Base-by-base conservation (phyloP, 805 yeast species). In the Yamadazyma akitaensis region DNA sequence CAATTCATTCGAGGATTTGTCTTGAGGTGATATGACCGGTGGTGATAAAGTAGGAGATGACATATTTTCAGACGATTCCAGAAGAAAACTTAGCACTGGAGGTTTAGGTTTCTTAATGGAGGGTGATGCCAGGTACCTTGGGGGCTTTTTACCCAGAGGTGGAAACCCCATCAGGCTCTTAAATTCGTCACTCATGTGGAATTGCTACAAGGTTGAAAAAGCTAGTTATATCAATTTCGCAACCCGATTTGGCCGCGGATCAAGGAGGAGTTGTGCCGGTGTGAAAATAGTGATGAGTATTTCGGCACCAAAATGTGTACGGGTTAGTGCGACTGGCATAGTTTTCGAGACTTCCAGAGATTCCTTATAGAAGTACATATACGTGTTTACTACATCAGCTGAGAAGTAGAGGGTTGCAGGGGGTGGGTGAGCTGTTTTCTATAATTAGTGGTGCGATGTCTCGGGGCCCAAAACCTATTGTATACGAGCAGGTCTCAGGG, bases 221-320 rank as follows among this genome's bases (percentile, higher is more conserved):
- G 19, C 14, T 18, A 10, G 19, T 16, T 34, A 4, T 16, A 6
- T 14, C 5, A 36, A 18, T 36, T 36, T 36, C 39, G 39, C 39
- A 36, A 36, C 39, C 39, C 39, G 39, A 19, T 36, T 36, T 21
- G 25, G 14, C 39, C 39, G 39, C 19, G n/a, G 17, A 14, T 9
- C 37, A 10, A n/a, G 37, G 3, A n/a, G n/a, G 37, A 33, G 11
- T 33, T 28, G 10, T 3, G n/a, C 12, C 8, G n/a, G 19, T 16
- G 37, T n/a, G 24, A 21, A 21, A 21, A 4, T 21, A 7, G 7
- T 21, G 24, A 21, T 21, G 7, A 21, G 7, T 21, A 4, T 21
- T 21, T 21, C 4, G 24, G 24, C 24, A 21, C 24, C 24, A 21
- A 7, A 21, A 4, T 5, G 7, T 21, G 24, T 21, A 21, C 4